Evolutionary conservation across 2,329 filamentous ascomycete species (phyloP).

Genomic region (Pseudogymnoascus sp.): DNA sequence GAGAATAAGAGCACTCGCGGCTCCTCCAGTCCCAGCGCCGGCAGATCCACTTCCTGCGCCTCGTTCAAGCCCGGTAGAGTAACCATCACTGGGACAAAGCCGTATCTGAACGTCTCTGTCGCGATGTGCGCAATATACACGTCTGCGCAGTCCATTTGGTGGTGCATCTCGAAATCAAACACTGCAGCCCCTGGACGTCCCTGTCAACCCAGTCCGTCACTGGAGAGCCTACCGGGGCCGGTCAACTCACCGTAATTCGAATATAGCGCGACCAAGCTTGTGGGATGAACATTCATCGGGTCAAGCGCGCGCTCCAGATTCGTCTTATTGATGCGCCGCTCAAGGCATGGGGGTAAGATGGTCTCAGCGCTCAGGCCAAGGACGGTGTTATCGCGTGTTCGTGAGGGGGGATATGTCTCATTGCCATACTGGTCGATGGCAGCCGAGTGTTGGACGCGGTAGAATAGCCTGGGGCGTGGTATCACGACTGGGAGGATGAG

Average conservation of each 20-base stretch:
- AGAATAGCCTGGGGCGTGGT: not conserved
- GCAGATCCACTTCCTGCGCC: not conserved
- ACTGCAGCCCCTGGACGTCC: not conserved
- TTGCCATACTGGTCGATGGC: not conserved
- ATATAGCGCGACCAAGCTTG: not conserved
- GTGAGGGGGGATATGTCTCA: not conserved
- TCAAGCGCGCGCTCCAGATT: not conserved
- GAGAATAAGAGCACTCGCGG: not conserved
- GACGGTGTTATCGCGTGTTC: not conserved
- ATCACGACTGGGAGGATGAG: not conserved
- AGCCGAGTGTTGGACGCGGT: not conserved
- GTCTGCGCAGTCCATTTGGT: not conserved
- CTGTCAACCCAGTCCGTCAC: not conserved
- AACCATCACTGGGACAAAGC: not conserved
- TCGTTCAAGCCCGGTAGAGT: not conserved
- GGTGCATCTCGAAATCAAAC: not conserved
- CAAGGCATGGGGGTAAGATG: not conserved
- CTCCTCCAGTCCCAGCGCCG: not conserved
- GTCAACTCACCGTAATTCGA: not conserved
- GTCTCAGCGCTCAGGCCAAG: not conserved
- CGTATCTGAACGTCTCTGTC: not conserved
- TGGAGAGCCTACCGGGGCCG: not conserved
- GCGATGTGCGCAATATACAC: not conserved
- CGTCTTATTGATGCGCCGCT: not conserved
- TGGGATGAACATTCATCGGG: not conserved